Evolutionary conservation across 176 grass and related monocot species (phyloP), one percentile per base, ranked within the genome.

Genomic region (Carex cristatella): DNA sequence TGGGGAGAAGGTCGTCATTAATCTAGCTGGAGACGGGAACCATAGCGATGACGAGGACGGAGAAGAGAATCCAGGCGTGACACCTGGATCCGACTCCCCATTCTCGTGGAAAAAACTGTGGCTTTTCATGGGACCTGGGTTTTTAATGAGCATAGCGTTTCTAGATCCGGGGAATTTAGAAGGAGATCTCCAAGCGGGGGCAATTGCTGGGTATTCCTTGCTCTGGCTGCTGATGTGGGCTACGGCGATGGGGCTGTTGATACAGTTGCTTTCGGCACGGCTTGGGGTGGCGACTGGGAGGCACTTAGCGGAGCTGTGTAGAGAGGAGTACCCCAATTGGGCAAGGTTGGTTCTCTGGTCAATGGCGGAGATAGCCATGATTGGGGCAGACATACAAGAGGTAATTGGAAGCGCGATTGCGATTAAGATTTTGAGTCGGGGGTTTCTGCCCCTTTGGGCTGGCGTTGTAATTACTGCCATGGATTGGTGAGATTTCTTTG

Each of bases 81-180:
- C 7, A 1, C 54, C 79, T 11, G 75, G 80, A 55, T 40, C 68
- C 0, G 40, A 67, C 8, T 89, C 89, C 58, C 86, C 93, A 23
- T 98, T 98, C 87, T 98, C 95, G 3, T 98, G 95, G 95, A 65
- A 90, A 72, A 98, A 95, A 89, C 93, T 98, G 2, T 98, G 95
- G 95, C 88, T 95, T 13, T 98, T 88, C 88, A 95, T 91, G 77
- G 95, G 95, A 1, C 93, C 95, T 2, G 95, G 95, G 35, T 98
- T 98, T 87, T 84, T 98, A 14, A 98, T 95, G 95, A 93, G 93
- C 88, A 98, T 98, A 73, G 95, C 95, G 58, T 98, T 98, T 93
- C 81, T 98, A 33, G 95, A 98, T 92, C 95, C 93, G 69, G 95
- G 95, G 33, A 98, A 98, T 90, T 87, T 98, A 42, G 95, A 98